Percentiles rank a stretch among this genome's conserved stretches.
Evolutionary conservation across 345 rosid genomes (phyloP).

Genomic region (Erysimum cheiranthoides): DNA sequence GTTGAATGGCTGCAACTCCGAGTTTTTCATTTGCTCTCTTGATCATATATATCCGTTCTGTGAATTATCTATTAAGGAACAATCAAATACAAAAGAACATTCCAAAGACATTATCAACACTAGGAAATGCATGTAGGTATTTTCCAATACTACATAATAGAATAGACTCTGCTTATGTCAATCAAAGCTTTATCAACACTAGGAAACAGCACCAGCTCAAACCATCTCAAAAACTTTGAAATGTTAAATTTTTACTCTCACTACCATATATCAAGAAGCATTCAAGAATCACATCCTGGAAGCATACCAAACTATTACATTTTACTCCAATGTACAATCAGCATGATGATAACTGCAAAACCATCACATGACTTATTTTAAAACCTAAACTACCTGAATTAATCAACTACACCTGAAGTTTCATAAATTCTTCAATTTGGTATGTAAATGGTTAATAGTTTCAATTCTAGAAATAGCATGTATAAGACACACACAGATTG

Average conservation of each 20-base stretch:
- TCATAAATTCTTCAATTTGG: background rate
- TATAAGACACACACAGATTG: background rate
- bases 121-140: background rate
- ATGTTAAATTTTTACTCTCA: background rate
- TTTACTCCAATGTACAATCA: constrained; percentile 1
- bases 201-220: background rate
- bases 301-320: background rate
- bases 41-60: constrained; percentile 50
- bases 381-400: background rate
- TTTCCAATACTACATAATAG: background rate
- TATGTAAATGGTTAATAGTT: background rate
- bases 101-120: constrained; percentile 12
- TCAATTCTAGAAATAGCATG: background rate
- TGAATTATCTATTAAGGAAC: constrained; percentile 35
- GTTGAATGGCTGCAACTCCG: constrained; percentile 26
- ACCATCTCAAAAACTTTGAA: background rate
- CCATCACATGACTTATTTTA: background rate
- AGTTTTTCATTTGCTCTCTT: constrained; percentile 45
- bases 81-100: background rate
- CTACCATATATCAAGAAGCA: too few species aligned
- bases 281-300: constrained; percentile 6
- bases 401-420: background rate
- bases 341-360: background rate
- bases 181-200: background rate
- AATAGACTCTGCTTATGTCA: constrained; percentile 1